Percentiles rank a stretch among this genome's conserved stretches.
phyloP scores from a whole-genome alignment of 495 filamentous ascomycete genomes.

The Saxispiralis lemnorum region DNA sequence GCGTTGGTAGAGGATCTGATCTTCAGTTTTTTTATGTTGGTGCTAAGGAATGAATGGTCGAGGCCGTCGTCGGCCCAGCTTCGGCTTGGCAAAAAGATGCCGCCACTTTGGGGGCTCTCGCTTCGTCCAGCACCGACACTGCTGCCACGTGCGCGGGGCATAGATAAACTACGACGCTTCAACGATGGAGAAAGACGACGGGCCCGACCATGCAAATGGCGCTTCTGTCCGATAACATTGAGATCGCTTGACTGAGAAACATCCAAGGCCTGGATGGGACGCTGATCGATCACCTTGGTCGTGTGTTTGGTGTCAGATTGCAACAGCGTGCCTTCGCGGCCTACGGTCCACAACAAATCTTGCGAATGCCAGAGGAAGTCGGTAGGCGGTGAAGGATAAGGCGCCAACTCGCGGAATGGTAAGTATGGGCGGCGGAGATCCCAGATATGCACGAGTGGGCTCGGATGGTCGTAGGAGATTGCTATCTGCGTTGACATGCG shows the following conservation, averaged over 20 bases:
- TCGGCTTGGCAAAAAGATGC: constrained; percentile 14
- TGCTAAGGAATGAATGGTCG: constrained; percentile 28
- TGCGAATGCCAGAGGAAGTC: constrained; percentile 82
- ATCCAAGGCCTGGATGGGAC: constrained; percentile 42
- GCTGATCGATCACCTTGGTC: constrained; percentile 59
- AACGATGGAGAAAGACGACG: too few relatives aligned
- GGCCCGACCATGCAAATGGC: constrained; percentile 11
- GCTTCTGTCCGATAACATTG: constrained; percentile 33
- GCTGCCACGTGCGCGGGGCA: constrained; percentile 1
- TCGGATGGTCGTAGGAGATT: constrained; percentile 48
- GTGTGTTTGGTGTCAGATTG: constrained; percentile 79
- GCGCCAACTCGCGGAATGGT: constrained; percentile 69
- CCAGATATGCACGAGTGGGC: constrained; percentile 69
- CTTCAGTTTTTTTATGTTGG: constrained; percentile 14
- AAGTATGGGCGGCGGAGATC: constrained; percentile 75
- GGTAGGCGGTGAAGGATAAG: constrained; percentile 50
- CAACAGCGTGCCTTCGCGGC: constrained; percentile 62
- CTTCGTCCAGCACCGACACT: constrained; percentile 11
- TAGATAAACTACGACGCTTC: constrained; percentile 10
- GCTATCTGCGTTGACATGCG: constrained; percentile 52
- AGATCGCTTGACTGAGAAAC: constrained; percentile 45
- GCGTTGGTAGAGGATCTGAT: background rate
- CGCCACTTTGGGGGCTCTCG: constrained; percentile 19
- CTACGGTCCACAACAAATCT: constrained; percentile 81
- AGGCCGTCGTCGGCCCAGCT: constrained; percentile 29